Evolutionary conservation across 2,329 filamentous ascomycete genomes (phyloP), one percentile per base, ranked within the genome.

Genomic region (Aspergillus candidus): DNA sequence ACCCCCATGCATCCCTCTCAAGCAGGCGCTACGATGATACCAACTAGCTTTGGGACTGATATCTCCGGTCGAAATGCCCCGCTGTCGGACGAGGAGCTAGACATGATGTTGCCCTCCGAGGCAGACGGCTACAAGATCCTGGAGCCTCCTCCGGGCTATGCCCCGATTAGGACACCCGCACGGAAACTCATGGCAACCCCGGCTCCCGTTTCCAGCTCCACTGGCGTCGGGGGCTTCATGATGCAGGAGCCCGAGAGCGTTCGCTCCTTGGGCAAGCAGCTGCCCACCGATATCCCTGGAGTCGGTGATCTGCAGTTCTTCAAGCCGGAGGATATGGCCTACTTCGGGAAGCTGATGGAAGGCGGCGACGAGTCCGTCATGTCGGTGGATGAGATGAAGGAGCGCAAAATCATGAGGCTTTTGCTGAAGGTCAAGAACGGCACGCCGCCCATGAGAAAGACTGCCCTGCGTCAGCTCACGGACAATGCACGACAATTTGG

Each of bases 361-460:
- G 89, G 88, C 32, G 86, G 85, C 18, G 89, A 97, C 56, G 93
- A 98, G 70, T 94, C 91, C 57, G 78, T 82, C 15, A 80, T 98
- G 70, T 90, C 84, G 14, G 89, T 98, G 8, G 93, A 98, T 38
- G 91, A 98, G 60, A 72, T 98, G 41, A 97, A 98, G 69, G 91
- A 98, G 70, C 80, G 93, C 50, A 98, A 98, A 72, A 98, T 98
- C 62, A 97, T 98, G 93, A 79, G 93, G 54, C 72, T 98, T 43
- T 75, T 98, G 36, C 77, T 98, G 44, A 98, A 98, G 72, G 91
- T 98, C 75, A 98, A 98, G 79, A 98, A 98, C 65, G 93, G 93
- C 60, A 97, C 93, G 33, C 93, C 93, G 18, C 91, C 93, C 0
- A 97, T 97, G 93, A 79, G 93, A 70, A 98, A 98, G 77, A 98